Percentiles rank a stretch among this genome's conserved stretches.
Evolutionary conservation across 2,329 filamentous ascomycete species (phyloP).

Genomic region (Ceratocystis huliohia): DNA sequence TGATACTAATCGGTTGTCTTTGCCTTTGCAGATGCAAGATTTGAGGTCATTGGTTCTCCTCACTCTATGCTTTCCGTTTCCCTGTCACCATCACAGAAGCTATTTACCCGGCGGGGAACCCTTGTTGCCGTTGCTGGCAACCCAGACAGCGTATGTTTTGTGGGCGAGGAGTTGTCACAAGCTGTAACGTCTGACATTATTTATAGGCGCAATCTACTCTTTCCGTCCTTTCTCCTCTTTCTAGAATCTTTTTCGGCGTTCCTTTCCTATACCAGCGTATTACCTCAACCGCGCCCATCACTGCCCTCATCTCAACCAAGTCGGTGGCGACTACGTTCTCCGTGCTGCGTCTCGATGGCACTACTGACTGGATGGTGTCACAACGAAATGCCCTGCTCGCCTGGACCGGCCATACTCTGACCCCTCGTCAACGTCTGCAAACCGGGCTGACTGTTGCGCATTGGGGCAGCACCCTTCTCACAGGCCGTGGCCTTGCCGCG

Average conservation of each 20-base stretch:
- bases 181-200: not conserved
- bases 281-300: conserved; percentile 75
- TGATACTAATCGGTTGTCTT: not conserved
- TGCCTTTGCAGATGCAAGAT: conserved; percentile 61
- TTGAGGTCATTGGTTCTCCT: conserved; percentile 83
- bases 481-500: conserved; percentile 74
- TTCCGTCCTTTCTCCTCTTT: conserved; percentile 71
- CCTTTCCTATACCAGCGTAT: conserved; percentile 93
- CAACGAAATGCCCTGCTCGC: conserved; percentile 83
- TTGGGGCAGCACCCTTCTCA: conserved; percentile 84
- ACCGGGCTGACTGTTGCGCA: conserved; percentile 63
- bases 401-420: conserved; percentile 85
- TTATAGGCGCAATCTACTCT: conserved; percentile 72
- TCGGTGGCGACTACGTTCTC: conserved; percentile 77
- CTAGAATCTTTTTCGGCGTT: conserved; percentile 66
- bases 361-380: conserved; percentile 86
- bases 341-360: conserved; percentile 80
- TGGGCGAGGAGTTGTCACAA: not conserved
- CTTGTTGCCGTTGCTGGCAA: conserved; percentile 83
- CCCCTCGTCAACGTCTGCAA: conserved; percentile 62
- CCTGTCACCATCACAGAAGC: conserved; percentile 80
- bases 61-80: conserved; percentile 90
- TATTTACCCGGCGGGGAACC: conserved; percentile 86
- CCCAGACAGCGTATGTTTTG: conserved; percentile 60
- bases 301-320: conserved; percentile 77